Evolutionary conservation across 2,329 filamentous ascomycete genomes (phyloP).

Genomic region (Zasmidium angulare): DNA sequence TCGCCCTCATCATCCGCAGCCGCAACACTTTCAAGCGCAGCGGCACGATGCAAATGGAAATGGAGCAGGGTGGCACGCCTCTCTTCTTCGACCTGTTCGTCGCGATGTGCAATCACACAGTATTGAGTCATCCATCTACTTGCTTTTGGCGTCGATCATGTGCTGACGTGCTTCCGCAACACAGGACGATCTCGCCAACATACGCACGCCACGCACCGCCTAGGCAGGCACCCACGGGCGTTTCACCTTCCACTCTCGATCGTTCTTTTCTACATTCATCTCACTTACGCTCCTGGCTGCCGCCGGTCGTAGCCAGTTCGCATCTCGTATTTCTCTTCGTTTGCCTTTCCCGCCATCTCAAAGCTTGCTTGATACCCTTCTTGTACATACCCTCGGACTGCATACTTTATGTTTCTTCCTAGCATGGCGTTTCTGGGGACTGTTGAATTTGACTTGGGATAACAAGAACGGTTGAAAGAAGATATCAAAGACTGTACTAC

Average conservation of each 20-base stretch:
- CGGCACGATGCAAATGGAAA: conserved; percentile 93
- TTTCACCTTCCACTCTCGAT: not conserved
- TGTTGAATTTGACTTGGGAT: not conserved
- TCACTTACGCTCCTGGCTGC: conserved; percentile 15
- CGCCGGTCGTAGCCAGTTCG: conserved; percentile 15
- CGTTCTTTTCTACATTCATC: conserved; percentile 2
- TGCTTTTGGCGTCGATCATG: not conserved
- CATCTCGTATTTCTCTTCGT: conserved; percentile 8
- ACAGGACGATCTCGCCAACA: conserved; percentile 31
- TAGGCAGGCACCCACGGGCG: not conserved
- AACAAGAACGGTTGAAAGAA: conserved; percentile 4
- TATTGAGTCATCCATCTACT: conserved; percentile 49
- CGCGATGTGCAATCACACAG: conserved; percentile 84
- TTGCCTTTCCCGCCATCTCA: too few species aligned
- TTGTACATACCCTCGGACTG: conserved; percentile 14
- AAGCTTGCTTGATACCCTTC: not conserved
- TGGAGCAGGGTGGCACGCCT: conserved; percentile 76
- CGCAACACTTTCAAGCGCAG: conserved; percentile 87
- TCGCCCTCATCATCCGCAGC: conserved; percentile 87
- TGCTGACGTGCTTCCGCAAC: not conserved
- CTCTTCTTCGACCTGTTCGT: conserved; percentile 94
- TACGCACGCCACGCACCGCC: conserved; percentile 14
- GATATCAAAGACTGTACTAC: conserved; percentile 8
- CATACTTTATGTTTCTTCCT: conserved; percentile 9
- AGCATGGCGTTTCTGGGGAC: conserved; percentile 19